Percentiles rank a stretch among this genome's conserved stretches.
Evolutionary conservation across 306 rosid species (phyloP).

Genomic region (Elaeagnus macrophylla): DNA sequence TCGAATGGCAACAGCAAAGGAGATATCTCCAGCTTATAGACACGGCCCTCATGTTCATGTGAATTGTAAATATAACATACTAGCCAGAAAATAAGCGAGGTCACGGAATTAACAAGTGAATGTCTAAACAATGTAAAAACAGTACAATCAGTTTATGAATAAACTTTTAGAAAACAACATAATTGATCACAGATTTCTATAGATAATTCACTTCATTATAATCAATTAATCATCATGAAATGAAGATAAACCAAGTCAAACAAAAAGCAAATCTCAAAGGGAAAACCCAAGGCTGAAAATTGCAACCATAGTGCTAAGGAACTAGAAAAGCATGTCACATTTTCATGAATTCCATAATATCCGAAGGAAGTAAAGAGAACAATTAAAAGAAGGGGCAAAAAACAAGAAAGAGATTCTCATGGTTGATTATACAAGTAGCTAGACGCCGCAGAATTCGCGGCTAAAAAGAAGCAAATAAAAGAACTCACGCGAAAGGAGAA

Average conservation of each 20-base stretch:
- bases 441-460: background rate
- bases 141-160: too few species aligned
- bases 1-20: too few species aligned
- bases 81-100: too few species aligned
- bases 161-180: too few species aligned
- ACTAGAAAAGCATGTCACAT: too few species aligned
- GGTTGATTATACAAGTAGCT: conserved; percentile 10
- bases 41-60: too few species aligned
- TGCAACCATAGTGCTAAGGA: background rate
- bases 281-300: background rate
- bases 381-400: background rate
- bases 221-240: conserved; percentile 18
- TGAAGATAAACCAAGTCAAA: background rate
- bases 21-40: too few species aligned
- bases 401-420: conserved; percentile 6
- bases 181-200: too few species aligned
- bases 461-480: conserved; percentile 1
- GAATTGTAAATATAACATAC: too few species aligned
- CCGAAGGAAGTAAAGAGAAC: background rate
- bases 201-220: background rate
- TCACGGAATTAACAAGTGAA: too few species aligned
- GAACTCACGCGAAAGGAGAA: conserved; percentile 92
- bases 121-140: too few species aligned
- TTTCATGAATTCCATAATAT: too few species aligned
- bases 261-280: background rate